These are phyloP conservation scores for Mortierella hygrophila DNA, from an alignment of 192 early-diverging fungal genomes.

Conservation along the genomic window DNA sequence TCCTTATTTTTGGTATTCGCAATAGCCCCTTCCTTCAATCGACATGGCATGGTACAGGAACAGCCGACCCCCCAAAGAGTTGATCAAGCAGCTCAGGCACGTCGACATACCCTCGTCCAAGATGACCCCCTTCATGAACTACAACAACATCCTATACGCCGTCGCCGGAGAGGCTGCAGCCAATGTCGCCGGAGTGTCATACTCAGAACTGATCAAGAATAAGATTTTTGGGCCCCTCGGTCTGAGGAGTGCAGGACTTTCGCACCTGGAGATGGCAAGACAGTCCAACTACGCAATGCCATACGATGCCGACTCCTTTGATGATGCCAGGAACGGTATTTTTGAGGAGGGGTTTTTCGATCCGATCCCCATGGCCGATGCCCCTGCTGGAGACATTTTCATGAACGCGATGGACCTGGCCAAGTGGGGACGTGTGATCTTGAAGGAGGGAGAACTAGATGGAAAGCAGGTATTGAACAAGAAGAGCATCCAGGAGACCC, in stretches of 20 bases:
- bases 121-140: not conserved
- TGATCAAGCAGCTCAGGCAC: conserved; percentile 17
- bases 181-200: not conserved
- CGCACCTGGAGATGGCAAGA: conserved; percentile 3
- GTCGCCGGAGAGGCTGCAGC: conserved; percentile 12
- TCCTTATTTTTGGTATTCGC: not conserved
- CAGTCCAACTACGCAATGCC: conserved; percentile 13
- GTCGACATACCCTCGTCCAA: not conserved
- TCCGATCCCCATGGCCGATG: not conserved
- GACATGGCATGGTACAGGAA: conserved; percentile 11
- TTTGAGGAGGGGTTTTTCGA: conserved; percentile 7
- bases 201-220: not conserved
- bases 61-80: not conserved
- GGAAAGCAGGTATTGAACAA: conserved; percentile 27
- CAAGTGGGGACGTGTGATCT: conserved; percentile 13
- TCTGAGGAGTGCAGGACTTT: not conserved
- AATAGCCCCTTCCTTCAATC: not conserved
- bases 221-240: not conserved
- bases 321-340: conserved; percentile 5
- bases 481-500: conserved; percentile 5
- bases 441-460: conserved; percentile 4
- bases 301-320: not conserved
- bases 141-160: conserved; percentile 12
- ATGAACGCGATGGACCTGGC: conserved; percentile 21
- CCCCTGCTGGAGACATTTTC: conserved; percentile 20